Conservation (phyloP, 495 filamentous ascomycete species). For the Bryoglossum gracile region DNA sequence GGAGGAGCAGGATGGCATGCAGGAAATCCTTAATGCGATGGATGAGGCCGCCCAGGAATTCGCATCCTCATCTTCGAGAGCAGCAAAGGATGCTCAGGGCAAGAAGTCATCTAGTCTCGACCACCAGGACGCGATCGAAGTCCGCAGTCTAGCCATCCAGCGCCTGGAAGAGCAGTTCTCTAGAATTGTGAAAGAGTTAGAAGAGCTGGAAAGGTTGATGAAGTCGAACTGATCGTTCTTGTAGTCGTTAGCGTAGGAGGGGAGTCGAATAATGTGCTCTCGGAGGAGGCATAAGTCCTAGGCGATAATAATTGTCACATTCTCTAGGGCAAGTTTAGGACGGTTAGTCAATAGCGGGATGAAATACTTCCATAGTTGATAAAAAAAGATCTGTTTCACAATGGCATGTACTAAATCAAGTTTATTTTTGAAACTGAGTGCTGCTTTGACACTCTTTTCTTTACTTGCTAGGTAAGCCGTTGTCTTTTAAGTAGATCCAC, state of each 20-base stretch:
- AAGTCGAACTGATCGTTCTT: too few relatives aligned
- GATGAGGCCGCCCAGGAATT: conserved; percentile 3
- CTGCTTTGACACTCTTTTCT: conserved; percentile 1
- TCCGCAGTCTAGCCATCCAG: conserved; percentile 10
- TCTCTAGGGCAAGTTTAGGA: background rate
- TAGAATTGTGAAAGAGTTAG: conserved; percentile 13
- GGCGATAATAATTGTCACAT: background rate
- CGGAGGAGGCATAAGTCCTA: background rate
- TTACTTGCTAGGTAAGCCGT: too few relatives aligned
- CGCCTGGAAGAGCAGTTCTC: conserved; percentile 17
- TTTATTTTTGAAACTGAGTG: background rate
- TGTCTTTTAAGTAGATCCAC: too few relatives aligned
- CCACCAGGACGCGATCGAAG: conserved; percentile 7
- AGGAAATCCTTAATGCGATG: conserved; percentile 9
- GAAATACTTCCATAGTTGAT: background rate
- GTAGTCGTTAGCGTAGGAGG: background rate
- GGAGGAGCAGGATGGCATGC: conserved; percentile 8
- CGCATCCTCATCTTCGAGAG: conserved; percentile 8
- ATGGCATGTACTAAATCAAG: too few relatives aligned
- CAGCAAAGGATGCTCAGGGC: background rate
- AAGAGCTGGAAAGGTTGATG: conserved; percentile 10
- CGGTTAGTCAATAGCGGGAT: background rate
- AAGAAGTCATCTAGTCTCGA: conserved; percentile 11
- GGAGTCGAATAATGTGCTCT: conserved; percentile 1
- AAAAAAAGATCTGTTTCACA: background rate